A percentile compares a stretch with the other conserved stretches of the same genome.
phyloP scores from a whole-genome alignment of 208 protist genomes.

The Trypanosoma grayi region DNA sequence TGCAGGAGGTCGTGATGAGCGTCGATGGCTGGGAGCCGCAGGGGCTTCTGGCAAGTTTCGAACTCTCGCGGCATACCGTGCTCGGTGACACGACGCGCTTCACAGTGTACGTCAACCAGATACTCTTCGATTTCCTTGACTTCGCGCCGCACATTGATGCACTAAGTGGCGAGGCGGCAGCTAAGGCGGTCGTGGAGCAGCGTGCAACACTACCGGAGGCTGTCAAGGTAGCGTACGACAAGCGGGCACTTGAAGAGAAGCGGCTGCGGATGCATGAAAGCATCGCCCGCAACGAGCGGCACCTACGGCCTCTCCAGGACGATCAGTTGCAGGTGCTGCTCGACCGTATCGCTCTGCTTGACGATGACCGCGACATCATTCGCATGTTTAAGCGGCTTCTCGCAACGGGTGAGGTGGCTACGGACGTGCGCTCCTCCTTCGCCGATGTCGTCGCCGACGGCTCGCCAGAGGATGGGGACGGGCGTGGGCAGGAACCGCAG shows the following conservation, averaged over 20 bases:
- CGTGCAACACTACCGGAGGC: slow-evolving; percentile 18
- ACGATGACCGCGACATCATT: slow-evolving; percentile 23
- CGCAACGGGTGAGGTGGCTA: slow-evolving; percentile 7
- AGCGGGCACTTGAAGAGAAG: slow-evolving; percentile 7
- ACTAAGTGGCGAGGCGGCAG: slow-evolving; percentile 19
- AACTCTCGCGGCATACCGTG: slow-evolving; percentile 1
- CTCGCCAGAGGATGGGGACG: background rate
- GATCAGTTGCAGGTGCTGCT: slow-evolving; percentile 10
- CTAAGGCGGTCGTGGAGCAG: slow-evolving; percentile 16
- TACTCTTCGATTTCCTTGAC: slow-evolving; percentile 25
- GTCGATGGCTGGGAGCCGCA: slow-evolving; percentile 16
- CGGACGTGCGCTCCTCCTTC: slow-evolving; percentile 1
- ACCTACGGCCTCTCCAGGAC: slow-evolving; percentile 1
- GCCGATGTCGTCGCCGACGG: slow-evolving; percentile 10
- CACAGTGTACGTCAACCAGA: slow-evolving; percentile 23
- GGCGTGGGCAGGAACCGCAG: background rate
- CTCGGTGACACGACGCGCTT: background rate
- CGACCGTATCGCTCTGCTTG: slow-evolving; percentile 3
- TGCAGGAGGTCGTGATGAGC: slow-evolving; percentile 8
- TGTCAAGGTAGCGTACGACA: slow-evolving; percentile 15
- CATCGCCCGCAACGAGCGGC: slow-evolving; percentile 2
- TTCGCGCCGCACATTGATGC: slow-evolving; percentile 11
- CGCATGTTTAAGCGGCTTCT: slow-evolving; percentile 16
- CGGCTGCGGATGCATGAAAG: slow-evolving; percentile 11
- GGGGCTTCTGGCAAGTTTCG: slow-evolving; percentile 17